phyloP scores from a whole-genome alignment of 2,329 filamentous ascomycete genomes.

The Cladosporium sp. region DNA sequence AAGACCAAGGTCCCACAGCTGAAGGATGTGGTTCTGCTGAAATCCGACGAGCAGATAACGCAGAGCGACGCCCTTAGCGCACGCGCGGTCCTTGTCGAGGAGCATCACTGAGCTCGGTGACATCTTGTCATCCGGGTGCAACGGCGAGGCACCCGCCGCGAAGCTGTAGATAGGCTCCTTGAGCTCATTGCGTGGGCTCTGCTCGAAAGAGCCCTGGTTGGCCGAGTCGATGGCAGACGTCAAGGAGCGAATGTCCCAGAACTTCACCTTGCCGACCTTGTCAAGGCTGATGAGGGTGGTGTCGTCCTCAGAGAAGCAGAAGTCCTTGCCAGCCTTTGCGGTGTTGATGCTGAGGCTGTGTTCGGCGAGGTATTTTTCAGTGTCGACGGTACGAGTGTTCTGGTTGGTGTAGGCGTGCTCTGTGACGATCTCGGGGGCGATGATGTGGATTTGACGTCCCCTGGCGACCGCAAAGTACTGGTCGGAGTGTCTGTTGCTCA shows the following conservation, averaged over 20 bases:
- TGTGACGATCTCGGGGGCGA: slow-evolving; percentile 59
- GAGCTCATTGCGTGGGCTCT: slow-evolving; percentile 52
- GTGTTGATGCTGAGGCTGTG: slow-evolving; percentile 91
- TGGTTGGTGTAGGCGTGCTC: slow-evolving; percentile 46
- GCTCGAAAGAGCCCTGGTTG: slow-evolving; percentile 47
- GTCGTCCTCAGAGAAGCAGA: slow-evolving; percentile 96
- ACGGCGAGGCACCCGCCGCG: slow-evolving; percentile 52
- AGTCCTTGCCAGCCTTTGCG: slow-evolving; percentile 97
- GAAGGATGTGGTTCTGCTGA: slow-evolving; percentile 98
- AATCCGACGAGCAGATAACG: slow-evolving; percentile 96
- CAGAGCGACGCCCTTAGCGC: slow-evolving; percentile 81
- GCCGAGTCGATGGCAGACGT: slow-evolving; percentile 46
- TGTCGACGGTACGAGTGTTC: slow-evolving; percentile 65
- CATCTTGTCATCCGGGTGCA: slow-evolving; percentile 65
- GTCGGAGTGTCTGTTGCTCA: slow-evolving; percentile 82
- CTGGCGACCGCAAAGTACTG: slow-evolving; percentile 86
- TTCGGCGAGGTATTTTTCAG: slow-evolving; percentile 80
- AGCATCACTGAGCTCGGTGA: slow-evolving; percentile 96
- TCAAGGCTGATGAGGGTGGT: slow-evolving; percentile 91
- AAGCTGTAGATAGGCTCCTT: slow-evolving; percentile 83
- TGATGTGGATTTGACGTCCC: slow-evolving; percentile 91
- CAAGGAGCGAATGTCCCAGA: slow-evolving; percentile 92
- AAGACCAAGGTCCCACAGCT: slow-evolving; percentile 95
- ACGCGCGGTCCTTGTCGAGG: slow-evolving; percentile 92
- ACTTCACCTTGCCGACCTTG: slow-evolving; percentile 93